Evolutionary conservation across 768 basidiomycete genomes (phyloP).

Genomic region (Hysterangium stoloniferum): DNA sequence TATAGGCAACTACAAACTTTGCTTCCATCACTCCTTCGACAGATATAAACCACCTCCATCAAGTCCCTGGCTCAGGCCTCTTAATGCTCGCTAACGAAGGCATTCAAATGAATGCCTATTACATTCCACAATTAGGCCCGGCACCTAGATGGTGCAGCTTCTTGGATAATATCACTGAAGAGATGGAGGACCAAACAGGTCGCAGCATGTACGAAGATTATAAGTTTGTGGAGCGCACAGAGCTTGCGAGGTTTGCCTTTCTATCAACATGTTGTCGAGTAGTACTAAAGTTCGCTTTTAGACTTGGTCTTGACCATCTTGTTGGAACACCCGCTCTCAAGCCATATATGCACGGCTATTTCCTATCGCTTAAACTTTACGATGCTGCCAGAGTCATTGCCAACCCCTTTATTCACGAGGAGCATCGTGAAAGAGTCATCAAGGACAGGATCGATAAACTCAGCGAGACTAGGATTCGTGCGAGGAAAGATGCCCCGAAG

Average conservation of each 20-base stretch:
- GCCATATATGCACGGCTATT: constrained; percentile 99
- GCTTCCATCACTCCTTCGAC: constrained; percentile 85
- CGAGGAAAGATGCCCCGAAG: constrained; percentile 61
- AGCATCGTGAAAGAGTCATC: constrained; percentile 85
- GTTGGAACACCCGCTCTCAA: constrained; percentile 92
- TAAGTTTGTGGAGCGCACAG: constrained; percentile 89
- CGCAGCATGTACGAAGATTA: constrained; percentile 88
- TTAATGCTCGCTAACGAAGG: constrained; percentile 92
- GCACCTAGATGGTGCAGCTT: constrained; percentile 97
- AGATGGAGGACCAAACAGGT: constrained; percentile 85
- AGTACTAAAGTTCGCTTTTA: constrained; percentile 29
- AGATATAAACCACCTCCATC: constrained; percentile 86
- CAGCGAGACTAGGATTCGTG: constrained; percentile 86
- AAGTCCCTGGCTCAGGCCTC: constrained; percentile 82
- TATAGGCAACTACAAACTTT: constrained; percentile 77
- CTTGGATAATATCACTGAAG: constrained; percentile 97
- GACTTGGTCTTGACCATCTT: constrained; percentile 91
- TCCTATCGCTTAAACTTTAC: constrained; percentile 91
- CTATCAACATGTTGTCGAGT: background rate
- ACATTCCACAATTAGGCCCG: constrained; percentile 92
- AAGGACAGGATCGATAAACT: constrained; percentile 88
- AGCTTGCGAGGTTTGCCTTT: constrained; percentile 68
- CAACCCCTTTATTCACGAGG: constrained; percentile 93
- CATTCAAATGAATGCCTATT: constrained; percentile 92
- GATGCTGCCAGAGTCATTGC: constrained; percentile 92